Evolutionary conservation across 2,329 filamentous ascomycete genomes (phyloP), one percentile per base, ranked within the genome.

Genomic region (Pseudohalonectria lignicola): DNA sequence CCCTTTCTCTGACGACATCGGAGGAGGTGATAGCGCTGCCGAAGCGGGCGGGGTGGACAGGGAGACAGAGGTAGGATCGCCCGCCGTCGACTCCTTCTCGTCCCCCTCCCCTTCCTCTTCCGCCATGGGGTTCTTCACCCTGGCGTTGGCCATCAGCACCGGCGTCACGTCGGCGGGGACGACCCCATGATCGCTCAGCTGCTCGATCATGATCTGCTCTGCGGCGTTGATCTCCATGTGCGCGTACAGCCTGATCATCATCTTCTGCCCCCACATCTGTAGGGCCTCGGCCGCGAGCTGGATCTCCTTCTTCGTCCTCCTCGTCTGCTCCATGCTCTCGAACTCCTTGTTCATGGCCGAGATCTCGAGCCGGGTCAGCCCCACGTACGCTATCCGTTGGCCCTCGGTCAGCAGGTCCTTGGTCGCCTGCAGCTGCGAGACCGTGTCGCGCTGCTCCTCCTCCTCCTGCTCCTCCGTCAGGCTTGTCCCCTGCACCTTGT

Each of bases 121-220:
- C 1, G 82, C 84, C 71, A 92, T 82, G 5, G 92, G 92, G 52
- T 98, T 98, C 53, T 86, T 86, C 25, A 98, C 88, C 37, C 87
- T 75, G 11, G 92, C 77, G 58, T 96, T 98, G 45, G 86, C 79
- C 80, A 94, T 94, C 32, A 98, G 68, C 1, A 85, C 76, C 1
- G 85, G 82, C 0, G 86, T 88, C 41, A 98, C 66, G 56, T 98
- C 92, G 32, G 69, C 66, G 1, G 92, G 82, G 44, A 86, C 69
- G 6, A 98, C 87, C 4, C 90, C 92, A 60, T 98, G 92, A 41
- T 92, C 84, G 11, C 85, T 82, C 41, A 98, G 69, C 59, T 98
- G 92, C 62, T 98, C 92, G 48, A 98, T 95, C 92, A 98, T 98
- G 57, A 98, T 69, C 64, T 98, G 92, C 60, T 98, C 92, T 12